Evolutionary conservation across 495 filamentous ascomycete species (phyloP).

Genomic region (Penicillium riverlandense): DNA sequence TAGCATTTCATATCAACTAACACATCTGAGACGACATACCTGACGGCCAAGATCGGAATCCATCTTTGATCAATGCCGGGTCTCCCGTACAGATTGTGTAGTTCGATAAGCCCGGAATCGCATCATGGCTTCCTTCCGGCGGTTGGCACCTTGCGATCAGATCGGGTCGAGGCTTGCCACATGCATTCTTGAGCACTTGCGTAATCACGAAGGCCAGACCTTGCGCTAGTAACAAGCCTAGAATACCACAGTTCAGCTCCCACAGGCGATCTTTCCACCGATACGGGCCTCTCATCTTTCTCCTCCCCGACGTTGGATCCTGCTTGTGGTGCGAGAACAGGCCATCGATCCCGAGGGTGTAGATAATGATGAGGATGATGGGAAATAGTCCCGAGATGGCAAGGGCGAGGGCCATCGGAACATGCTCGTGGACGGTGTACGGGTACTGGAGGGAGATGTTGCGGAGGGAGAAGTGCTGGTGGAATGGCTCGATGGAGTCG

Average conservation of each 20-base stretch:
- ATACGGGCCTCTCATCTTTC: conserved; percentile 58
- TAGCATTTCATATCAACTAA: not conserved
- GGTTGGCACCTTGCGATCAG: conserved; percentile 65
- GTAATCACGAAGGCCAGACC: conserved; percentile 69
- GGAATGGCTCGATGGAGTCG: conserved; percentile 48
- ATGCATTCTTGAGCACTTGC: conserved; percentile 76
- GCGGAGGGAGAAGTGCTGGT: conserved; percentile 52
- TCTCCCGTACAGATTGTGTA: conserved; percentile 64
- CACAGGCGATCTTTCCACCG: conserved; percentile 61
- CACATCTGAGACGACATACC: conserved; percentile 30
- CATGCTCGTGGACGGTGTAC: conserved; percentile 65
- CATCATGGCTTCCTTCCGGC: conserved; percentile 25
- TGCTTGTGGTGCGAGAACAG: conserved; percentile 55
- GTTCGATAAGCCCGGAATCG: conserved; percentile 48
- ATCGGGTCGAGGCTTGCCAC: conserved; percentile 81
- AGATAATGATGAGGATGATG: conserved; percentile 57
- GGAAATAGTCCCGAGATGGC: conserved; percentile 53
- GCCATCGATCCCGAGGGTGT: conserved; percentile 68
- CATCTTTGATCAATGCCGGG: conserved; percentile 63
- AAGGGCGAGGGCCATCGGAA: conserved; percentile 51
- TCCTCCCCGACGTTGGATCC: conserved; percentile 27
- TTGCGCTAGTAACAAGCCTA: conserved; percentile 64
- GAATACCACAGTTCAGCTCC: conserved; percentile 76
- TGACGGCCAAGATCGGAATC: conserved; percentile 79
- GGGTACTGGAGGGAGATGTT: conserved; percentile 65